phyloP scores from a whole-genome alignment of 495 filamentous ascomycete genomes.

The Hyaloscypha hepaticicola region DNA sequence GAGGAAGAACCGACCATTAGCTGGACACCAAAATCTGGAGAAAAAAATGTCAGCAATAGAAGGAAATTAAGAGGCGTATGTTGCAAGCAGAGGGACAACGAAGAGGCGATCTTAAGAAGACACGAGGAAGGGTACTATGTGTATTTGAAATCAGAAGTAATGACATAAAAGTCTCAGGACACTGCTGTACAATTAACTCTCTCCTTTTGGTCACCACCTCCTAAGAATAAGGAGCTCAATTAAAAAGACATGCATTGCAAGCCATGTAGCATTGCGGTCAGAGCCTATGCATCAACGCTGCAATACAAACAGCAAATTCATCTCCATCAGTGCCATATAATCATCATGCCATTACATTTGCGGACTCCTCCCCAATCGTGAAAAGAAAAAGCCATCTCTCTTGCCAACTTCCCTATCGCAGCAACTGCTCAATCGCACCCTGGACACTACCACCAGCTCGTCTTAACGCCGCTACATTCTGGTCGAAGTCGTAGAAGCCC shows the following conservation, averaged over 20 bases:
- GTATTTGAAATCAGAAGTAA: no score
- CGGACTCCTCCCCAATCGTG: background rate
- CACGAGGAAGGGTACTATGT: no score
- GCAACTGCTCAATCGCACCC: conserved; percentile 82
- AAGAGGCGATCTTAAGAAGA: no score
- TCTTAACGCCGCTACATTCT: conserved; percentile 86
- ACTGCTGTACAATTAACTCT: no score
- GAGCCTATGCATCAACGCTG: background rate
- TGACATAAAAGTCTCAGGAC: no score
- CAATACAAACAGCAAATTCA: background rate
- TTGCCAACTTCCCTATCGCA: conserved; percentile 35
- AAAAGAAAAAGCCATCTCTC: background rate
- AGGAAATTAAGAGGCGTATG: no score
- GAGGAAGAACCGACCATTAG: no score
- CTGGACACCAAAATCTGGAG: no score
- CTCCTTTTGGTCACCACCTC: no score
- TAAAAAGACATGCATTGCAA: background rate
- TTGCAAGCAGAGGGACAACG: no score
- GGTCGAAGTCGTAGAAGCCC: conserved; percentile 96
- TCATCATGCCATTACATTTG: conserved; percentile 4
- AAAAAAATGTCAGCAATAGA: no score
- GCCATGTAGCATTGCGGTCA: background rate
- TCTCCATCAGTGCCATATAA: conserved; percentile 6
- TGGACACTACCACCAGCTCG: conserved; percentile 91
- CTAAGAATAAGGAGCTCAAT: no score